phyloP scores from a whole-genome alignment of 805 yeast genomes.

The Metschnikowia vanudenii region DNA sequence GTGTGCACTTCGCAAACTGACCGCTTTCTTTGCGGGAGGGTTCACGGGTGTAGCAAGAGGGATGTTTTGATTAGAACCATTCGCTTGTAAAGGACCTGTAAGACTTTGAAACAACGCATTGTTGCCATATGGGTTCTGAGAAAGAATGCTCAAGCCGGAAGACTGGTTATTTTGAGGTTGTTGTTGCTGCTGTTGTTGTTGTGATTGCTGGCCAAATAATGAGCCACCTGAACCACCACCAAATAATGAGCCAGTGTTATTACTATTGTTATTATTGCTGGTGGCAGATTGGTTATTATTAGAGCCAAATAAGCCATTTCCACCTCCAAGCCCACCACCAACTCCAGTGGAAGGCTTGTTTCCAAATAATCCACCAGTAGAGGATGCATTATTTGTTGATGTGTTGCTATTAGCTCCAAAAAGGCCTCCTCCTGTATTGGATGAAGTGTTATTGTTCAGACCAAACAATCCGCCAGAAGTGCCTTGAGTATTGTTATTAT shows the following conservation, averaged over 20 bases:
- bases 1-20: conserved; percentile 56
- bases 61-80: conserved; percentile 25
- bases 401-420: conserved; percentile 32
- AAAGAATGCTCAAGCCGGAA: conserved; percentile 24
- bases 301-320: conserved; percentile 25
- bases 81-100: conserved; percentile 27
- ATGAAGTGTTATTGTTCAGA: conserved; percentile 15
- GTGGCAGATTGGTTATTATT: conserved; percentile 13
- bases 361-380: conserved; percentile 21
- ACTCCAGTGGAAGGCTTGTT: conserved; percentile 13
- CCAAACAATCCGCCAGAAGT: conserved; percentile 43
- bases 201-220: conserved; percentile 25
- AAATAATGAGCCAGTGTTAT: conserved; percentile 16
- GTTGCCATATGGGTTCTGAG: conserved; percentile 71
- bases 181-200: conserved; percentile 25
- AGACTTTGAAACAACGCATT: conserved; percentile 62
- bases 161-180: conserved; percentile 3
- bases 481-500: conserved; percentile 11
- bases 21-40: conserved; percentile 49
- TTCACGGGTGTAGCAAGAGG: conserved; percentile 24
- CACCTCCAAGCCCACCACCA: conserved; percentile 8
- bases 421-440: conserved; percentile 19
- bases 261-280: conserved; percentile 17
- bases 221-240: conserved; percentile 25
- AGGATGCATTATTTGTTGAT: conserved; percentile 15